Conservation (phyloP, 2,329 filamentous ascomycete genomes). For the Epichloe glyceriae region DNA sequence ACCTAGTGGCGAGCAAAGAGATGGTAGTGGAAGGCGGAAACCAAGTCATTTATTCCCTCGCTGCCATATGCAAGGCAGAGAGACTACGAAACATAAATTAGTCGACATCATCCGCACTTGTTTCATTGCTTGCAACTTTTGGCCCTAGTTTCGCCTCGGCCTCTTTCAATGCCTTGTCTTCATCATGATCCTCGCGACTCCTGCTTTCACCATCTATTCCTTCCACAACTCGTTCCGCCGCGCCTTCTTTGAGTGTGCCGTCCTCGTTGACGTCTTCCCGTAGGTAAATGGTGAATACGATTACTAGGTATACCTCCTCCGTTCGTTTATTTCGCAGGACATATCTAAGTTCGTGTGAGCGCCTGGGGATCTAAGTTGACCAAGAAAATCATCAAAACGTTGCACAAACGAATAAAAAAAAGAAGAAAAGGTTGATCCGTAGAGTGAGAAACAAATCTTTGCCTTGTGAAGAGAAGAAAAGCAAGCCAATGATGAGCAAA, state of each 20-base stretch:
- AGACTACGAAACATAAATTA: constrained; percentile 10
- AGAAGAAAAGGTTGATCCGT: background rate
- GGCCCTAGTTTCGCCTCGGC: constrained; percentile 24
- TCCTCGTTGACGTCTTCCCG: constrained; percentile 51
- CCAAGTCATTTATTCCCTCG: background rate
- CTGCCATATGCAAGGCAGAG: constrained; percentile 12
- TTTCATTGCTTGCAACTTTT: constrained; percentile 11
- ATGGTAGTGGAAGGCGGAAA: background rate
- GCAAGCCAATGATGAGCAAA: background rate
- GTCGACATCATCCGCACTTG: constrained; percentile 31
- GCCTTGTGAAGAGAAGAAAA: background rate
- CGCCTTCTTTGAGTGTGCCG: constrained; percentile 35
- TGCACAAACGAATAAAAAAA: background rate
- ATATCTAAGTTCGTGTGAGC: constrained; percentile 80
- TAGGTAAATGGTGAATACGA: constrained; percentile 66
- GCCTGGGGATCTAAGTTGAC: constrained; percentile 28
- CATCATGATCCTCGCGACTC: constrained; percentile 15
- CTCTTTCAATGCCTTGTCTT: constrained; percentile 25
- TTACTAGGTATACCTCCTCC: constrained; percentile 62
- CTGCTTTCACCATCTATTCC: constrained; percentile 8
- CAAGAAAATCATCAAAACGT: background rate
- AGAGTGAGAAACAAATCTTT: background rate
- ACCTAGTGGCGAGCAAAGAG: too few relatives aligned
- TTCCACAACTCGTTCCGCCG: constrained; percentile 16
- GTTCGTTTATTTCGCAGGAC: constrained; percentile 73